A percentile compares a stretch with the other conserved stretches of the same genome.
Evolutionary conservation across 208 protist genomes (phyloP).

Genomic region (Herpetomonas samuelpessoai): DNA sequence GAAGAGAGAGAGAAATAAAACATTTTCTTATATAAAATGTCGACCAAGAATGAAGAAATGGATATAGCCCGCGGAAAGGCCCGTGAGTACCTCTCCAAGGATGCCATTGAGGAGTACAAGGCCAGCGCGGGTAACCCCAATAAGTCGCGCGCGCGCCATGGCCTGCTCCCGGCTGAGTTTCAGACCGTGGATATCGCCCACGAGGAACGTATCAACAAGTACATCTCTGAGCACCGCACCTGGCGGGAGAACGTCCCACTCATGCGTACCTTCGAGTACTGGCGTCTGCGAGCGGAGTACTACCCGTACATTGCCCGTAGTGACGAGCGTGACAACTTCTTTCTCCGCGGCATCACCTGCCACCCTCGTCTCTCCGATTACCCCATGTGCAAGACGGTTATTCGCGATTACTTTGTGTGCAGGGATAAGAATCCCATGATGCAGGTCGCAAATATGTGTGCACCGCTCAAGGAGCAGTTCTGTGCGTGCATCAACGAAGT

Average conservation of each 20-base stretch:
- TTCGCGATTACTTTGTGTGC: slow-evolving; percentile 85
- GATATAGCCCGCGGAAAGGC: slow-evolving; percentile 31
- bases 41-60: slow-evolving; percentile 7
- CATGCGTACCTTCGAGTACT: slow-evolving; percentile 73
- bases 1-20: too few species aligned
- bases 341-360: slow-evolving; percentile 67
- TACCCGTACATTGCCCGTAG: slow-evolving; percentile 73
- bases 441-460: slow-evolving; percentile 78
- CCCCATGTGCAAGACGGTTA: slow-evolving; percentile 75
- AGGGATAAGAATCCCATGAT: slow-evolving; percentile 63
- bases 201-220: slow-evolving; percentile 56
- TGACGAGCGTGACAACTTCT: slow-evolving; percentile 80
- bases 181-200: slow-evolving; percentile 55
- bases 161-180: slow-evolving; percentile 53
- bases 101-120: slow-evolving; percentile 48
- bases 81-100: slow-evolving; percentile 57
- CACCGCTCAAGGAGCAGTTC: slow-evolving; percentile 83
- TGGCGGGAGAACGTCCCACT: slow-evolving; percentile 60
- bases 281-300: slow-evolving; percentile 69
- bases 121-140: slow-evolving; percentile 33
- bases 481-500: slow-evolving; percentile 85
- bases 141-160: slow-evolving; percentile 46
- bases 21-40: not conserved
- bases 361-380: slow-evolving; percentile 84
- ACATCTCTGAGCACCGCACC: slow-evolving; percentile 54